These are phyloP conservation scores for Pseudogymnoascus sp. DNA, from an alignment of 2,329 filamentous ascomycete genomes.

Conservation along the genomic window DNA sequence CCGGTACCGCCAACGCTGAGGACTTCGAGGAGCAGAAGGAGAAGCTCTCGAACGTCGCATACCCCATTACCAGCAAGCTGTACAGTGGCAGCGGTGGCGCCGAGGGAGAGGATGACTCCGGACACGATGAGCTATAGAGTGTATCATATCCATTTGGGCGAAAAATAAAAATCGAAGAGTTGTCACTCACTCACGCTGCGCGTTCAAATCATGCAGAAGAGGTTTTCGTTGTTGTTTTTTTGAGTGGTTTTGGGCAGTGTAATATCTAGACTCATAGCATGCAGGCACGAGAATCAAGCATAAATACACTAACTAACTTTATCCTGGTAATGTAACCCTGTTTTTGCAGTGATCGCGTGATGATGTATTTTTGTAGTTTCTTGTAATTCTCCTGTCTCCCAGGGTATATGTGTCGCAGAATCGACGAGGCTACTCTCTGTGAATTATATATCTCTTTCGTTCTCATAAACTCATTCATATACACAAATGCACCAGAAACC, in stretches of 20 bases:
- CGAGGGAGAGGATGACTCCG: conserved; percentile 61
- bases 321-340: not conserved
- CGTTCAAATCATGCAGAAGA: not conserved
- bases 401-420: conserved; percentile 3
- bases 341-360: conserved; percentile 2
- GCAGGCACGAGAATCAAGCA: conserved; percentile 3
- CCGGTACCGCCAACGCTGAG: conserved; percentile 72
- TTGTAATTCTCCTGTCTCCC: not conserved
- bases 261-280: conserved; percentile 7
- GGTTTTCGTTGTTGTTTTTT: not conserved
- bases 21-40: conserved; percentile 99
- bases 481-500: not conserved
- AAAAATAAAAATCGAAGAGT: conserved; percentile 5
- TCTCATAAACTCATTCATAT: conserved; percentile 2
- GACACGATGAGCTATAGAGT: conserved; percentile 74
- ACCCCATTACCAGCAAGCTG: conserved; percentile 98
- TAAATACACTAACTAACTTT: conserved; percentile 1
- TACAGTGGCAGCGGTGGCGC: conserved; percentile 62
- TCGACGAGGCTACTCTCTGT: not conserved
- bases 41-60: conserved; percentile 93
- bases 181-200: not conserved
- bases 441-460: not conserved
- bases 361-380: not conserved
- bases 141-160: conserved; percentile 9
- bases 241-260: conserved; percentile 1